Evolutionary conservation across 2,329 filamentous ascomycete genomes (phyloP), one percentile per base, ranked within the genome.

Genomic region (Colletotrichum lindemuthianum): DNA sequence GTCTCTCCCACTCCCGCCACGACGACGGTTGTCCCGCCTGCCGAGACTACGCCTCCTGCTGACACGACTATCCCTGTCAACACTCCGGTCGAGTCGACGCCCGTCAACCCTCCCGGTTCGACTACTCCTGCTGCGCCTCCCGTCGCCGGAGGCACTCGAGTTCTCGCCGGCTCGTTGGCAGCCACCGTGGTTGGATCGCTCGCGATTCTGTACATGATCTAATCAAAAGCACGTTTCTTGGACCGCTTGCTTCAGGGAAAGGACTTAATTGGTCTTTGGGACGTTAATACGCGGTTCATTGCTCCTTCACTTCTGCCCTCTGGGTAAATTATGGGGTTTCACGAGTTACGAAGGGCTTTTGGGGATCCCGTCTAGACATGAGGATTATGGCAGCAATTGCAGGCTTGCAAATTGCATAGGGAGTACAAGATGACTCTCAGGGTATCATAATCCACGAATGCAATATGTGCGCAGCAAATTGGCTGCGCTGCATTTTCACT

Each of bases 11-110:
- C 60, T 24, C 37, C 60, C 2, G 51, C 15, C 45, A 34, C 58
- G n/a, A 44, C 67, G 10, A 59, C 66, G 2, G 61, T 43, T 11
- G 58, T 40, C 37, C 34, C 50, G 37, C 63, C 63, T 8, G 81
- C 74, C 16, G 79, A 79, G 66, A 82, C 79, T 2, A 81, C 80
- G 80, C 15, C 65, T 77, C 77, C 4, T 68, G 73, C 36, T 45
- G 63, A 61, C 57, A 50, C 43, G n/a, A 50, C 49, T 5, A 40
- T 34, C 24, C 65, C 69, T 8, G 52, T 43, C 12, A 71, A 68
- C 13, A 53, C 67, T 12, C n/a, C 67, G 70, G 13, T 36, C 66
- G 0, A 65, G 5, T 67, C 72, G 8, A 69, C 73, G 16, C 65
- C 72, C 50, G 7, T 37, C 8, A 36, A 15, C 33, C 48, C 39